A percentile compares a stretch with the other conserved stretches of the same genome.
Conservation (phyloP, 2,329 filamentous ascomycete species). For the Nakataea oryzae region DNA sequence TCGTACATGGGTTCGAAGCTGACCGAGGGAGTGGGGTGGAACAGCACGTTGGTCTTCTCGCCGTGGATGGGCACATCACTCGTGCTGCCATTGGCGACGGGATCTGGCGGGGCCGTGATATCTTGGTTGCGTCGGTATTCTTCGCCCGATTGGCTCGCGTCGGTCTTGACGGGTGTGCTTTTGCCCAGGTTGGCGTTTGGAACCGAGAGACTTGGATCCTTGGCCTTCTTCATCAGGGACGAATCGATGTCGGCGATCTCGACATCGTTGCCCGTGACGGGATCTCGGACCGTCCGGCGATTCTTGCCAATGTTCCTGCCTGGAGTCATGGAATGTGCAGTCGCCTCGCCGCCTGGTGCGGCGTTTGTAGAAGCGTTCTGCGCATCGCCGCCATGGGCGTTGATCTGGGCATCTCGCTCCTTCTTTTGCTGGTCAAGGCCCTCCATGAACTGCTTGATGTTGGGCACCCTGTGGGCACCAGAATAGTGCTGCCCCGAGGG, state of each 20-base stretch:
- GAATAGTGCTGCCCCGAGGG: slow-evolving; percentile 64
- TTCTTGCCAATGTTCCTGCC: slow-evolving; percentile 22
- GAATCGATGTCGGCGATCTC: slow-evolving; percentile 65
- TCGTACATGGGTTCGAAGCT: slow-evolving; percentile 85
- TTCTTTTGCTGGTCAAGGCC: slow-evolving; percentile 71
- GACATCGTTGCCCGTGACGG: slow-evolving; percentile 77
- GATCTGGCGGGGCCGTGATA: slow-evolving; percentile 82
- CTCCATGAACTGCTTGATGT: slow-evolving; percentile 74
- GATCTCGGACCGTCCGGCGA: slow-evolving; percentile 73
- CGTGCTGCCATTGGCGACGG: slow-evolving; percentile 69
- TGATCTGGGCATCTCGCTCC: slow-evolving; percentile 61
- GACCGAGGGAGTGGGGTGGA: slow-evolving; percentile 85
- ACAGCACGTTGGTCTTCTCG: slow-evolving; percentile 92
- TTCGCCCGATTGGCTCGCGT: slow-evolving; percentile 58
- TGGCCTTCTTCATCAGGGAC: slow-evolving; percentile 52
- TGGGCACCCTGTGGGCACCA: slow-evolving; percentile 74
- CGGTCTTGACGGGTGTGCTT: slow-evolving; percentile 60
- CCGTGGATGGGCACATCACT: slow-evolving; percentile 92
- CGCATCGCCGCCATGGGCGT: slow-evolving; percentile 30
- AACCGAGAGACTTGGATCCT: slow-evolving; percentile 56
- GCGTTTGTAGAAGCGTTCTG: neutral
- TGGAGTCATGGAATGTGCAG: slow-evolving; percentile 34
- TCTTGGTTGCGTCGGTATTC: slow-evolving; percentile 84
- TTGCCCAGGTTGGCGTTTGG: slow-evolving; percentile 84
- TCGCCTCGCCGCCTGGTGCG: slow-evolving; percentile 19